Evolutionary conservation across 1,139 yeast species (phyloP), one percentile per base, ranked within the genome.

Genomic region (Pichia sp.): DNA sequence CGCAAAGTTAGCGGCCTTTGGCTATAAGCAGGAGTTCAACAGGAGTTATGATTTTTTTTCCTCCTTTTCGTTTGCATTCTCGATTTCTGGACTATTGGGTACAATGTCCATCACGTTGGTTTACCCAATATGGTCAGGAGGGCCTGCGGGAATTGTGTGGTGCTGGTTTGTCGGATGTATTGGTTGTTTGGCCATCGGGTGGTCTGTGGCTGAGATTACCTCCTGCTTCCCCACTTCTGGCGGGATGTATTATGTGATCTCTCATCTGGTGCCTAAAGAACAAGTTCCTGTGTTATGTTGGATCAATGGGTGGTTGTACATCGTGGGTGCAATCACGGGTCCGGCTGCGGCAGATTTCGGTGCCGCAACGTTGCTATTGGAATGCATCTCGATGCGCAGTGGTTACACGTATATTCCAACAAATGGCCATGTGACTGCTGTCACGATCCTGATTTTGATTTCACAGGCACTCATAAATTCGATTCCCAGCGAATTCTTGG

Each of bases 211-310:
- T n/a, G 83, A 83, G 57, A 69, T 82, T 49, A 85, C 85, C 1
- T 78, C 84, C 26, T 77, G 87, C n/a, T 79, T 82, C 63, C 90
- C 90, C 48, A 83, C 90, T 3, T 75, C 84, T 21, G 89, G 90
- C 53, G 90, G 89, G 5, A 71, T 83, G 61, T 83, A 82, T 65
- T 82, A 80, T 53, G 69, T 58, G 54, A 65, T 62, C 44, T 62
- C 65, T 2, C 68, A 66, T 48, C 70, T 69, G 36, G 69, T 66
- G 13, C 72, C 72, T 1, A 60, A 66, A 50, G 55, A 60, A 41
- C 59, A 64, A 43, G 71, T 66, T 21, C 69, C 72, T 4, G 18
- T 68, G 3, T 52, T 66, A 6, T 66, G 75, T 60, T 74, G 78
- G 78, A 63, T 71, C 45, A 76, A 71, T 52, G 76, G 76, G 18